Evolutionary conservation across 73 alveolate species (phyloP), one percentile per base, ranked within the genome.

Genomic region (Blepharisma stoltei): DNA sequence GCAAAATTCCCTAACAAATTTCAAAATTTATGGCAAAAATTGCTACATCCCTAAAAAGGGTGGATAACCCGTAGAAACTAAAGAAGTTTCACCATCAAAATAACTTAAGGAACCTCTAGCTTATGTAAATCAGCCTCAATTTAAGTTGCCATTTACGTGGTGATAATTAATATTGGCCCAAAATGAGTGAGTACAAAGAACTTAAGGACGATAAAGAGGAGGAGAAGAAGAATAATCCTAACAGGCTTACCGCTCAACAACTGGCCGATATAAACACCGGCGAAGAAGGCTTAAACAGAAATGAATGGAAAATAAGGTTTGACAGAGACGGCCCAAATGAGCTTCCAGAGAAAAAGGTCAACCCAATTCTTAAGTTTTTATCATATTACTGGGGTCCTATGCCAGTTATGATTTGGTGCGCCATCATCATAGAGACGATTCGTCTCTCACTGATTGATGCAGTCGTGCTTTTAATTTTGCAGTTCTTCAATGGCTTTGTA

Each of bases 321-420:
- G 45, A 60, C 46, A 14, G 73, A 14, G 73, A 60, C 5, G 73
- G 73, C 23, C 73, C 73, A 14, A 60, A 60, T 25, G 73, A n/a
- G 38, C 73, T 60, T 20, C 73, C 73, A 1, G 73, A 60, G 46
- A 60, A 60, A 25, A 60, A 60, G 23, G 45, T 60, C 46, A 60
- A 60, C 73, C 73, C 73, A 14, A 14, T n/a, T 25, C 11, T 18
- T n/a, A 60, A 60, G 73, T 60, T 60, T 60, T 25, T 60, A 60
- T 60, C 73, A 18, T 60, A 60, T 25, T 60, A 60, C 73, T 60
- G 73, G 73, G 73, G 73, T 14, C 73, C 73, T 2, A 60, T 60
- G 73, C 73, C 73, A 20, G 73, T 25, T 14, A 60, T 60, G 73
- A 60, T 60, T 38, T 60, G 73, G 73, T n/a, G 49, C 14, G 73